These are phyloP conservation scores for Senna siamea DNA, from an alignment of 306 rosid species.

Conservation along the genomic window DNA sequence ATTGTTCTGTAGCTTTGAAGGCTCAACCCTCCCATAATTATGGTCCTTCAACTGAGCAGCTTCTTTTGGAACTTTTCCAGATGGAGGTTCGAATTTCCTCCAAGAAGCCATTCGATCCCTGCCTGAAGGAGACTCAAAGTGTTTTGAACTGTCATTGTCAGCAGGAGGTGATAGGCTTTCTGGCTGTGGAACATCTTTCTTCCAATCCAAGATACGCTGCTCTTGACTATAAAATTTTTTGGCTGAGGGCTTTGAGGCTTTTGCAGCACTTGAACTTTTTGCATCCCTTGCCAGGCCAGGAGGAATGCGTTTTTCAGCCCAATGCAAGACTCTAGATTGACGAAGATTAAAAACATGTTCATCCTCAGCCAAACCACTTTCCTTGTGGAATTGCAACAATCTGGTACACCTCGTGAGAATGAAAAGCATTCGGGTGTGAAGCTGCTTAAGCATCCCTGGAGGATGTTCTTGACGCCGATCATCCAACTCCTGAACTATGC, in stretches of 20 bases:
- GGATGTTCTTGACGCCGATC: conserved; percentile 98
- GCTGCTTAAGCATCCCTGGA: conserved; percentile 91
- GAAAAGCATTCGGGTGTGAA: conserved; percentile 96
- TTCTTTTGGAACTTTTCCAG: conserved; percentile 60
- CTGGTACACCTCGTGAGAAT: conserved; percentile 98
- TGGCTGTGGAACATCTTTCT: conserved; percentile 53
- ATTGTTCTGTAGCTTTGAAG: conserved; percentile 52
- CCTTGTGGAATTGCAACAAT: conserved; percentile 94
- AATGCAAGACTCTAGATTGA: conserved; percentile 74
- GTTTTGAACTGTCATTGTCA: conserved; percentile 55
- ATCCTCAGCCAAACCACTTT: conserved; percentile 91
- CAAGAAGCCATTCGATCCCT: conserved; percentile 91
- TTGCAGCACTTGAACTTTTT: conserved; percentile 59
- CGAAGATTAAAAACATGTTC: conserved; percentile 78
- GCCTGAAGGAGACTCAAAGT: conserved; percentile 58
- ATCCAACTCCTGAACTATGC: conserved; percentile 98
- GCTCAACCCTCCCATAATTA: conserved; percentile 60
- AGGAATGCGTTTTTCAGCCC: conserved; percentile 71
- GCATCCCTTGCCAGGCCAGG: conserved; percentile 56
- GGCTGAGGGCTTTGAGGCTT: conserved; percentile 62
- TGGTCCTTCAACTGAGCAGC: conserved; percentile 62
- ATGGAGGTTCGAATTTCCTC: conserved; percentile 85
- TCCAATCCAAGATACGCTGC: conserved; percentile 70
- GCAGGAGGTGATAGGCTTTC: conserved; percentile 51
- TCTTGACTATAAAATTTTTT: conserved; percentile 95